These are phyloP conservation scores for Leucoagaricus sp. DNA, from an alignment of 1,284 basidiomycete genomes.

Conservation along the genomic window DNA sequence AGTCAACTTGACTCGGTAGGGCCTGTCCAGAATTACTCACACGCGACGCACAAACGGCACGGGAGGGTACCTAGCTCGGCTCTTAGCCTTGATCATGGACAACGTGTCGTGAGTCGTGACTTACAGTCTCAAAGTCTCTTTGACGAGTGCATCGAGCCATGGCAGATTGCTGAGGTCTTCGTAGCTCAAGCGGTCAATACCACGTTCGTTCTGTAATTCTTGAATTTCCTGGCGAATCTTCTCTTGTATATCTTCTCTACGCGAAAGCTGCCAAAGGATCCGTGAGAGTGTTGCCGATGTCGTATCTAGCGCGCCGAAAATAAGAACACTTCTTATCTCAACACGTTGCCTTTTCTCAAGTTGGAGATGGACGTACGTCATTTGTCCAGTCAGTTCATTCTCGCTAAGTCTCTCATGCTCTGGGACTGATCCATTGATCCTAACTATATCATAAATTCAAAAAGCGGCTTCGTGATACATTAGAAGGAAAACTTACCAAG, in stretches of 20 bases:
- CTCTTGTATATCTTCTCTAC: conserved; percentile 33
- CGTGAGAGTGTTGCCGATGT: conserved; percentile 41
- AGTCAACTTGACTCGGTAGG: neutral
- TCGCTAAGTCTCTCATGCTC: conserved; percentile 38
- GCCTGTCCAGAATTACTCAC: conserved; percentile 29
- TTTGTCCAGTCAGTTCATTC: conserved; percentile 45
- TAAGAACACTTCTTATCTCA: conserved; percentile 35
- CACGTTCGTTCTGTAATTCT: conserved; percentile 19
- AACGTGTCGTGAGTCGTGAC: conserved; percentile 13
- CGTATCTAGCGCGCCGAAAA: conserved; percentile 49
- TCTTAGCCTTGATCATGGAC: neutral
- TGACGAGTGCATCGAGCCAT: conserved; percentile 46
- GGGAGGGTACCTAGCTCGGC: conserved; percentile 37
- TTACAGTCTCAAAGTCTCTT: conserved; percentile 48
- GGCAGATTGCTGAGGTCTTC: conserved; percentile 40
- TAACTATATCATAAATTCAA: conserved; percentile 30
- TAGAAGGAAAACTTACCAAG: conserved; percentile 38
- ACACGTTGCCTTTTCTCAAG: neutral
- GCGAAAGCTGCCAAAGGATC: conserved; percentile 35
- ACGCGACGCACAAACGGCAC: conserved; percentile 45
- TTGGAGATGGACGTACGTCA: conserved; percentile 38
- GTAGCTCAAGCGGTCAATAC: conserved; percentile 27
- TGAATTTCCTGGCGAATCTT: conserved; percentile 36
- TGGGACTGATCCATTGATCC: conserved; percentile 36
- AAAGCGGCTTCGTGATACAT: too few relatives aligned